Base-by-base conservation (phyloP, 163 green algal species). In the Chloroidium sp. region DNA sequence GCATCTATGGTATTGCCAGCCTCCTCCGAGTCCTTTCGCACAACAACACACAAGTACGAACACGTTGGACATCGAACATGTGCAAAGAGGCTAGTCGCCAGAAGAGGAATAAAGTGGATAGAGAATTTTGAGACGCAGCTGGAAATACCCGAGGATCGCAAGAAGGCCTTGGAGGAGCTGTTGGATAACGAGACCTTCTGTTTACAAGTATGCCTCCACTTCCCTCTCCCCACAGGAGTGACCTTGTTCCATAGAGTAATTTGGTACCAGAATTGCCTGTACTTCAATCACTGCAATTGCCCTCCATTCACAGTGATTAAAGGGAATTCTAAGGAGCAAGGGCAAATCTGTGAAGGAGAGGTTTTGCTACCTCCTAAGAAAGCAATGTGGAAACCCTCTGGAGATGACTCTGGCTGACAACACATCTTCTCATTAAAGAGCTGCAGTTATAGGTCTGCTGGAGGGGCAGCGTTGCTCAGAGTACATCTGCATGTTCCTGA, bases 61-160 rank as follows among this genome's bases (percentile, higher is more conserved):
- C 36, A 36, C 36, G 36, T 36, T 36, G 36, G 36, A 36, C 36
- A 36, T 36, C 36, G 36, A 36, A 36, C 36, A 36, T 36, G 36
- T 36, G 36, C 36, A 36, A 36, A 36, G 36, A 36, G 36, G 36
- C 36, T 36, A 36, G 36, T 36, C 36, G 36, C 36, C 36, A 36
- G 36, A 36, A 36, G 36, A 36, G 64, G 64, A 10, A 72, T 72
- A 72, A 72, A 72, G 64, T 10, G 6, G 64, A 78, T 88, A n/a
- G 83, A 90, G 68, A 82, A 57, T 61, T 89, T 89, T 79, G 86
- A 89, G 61, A 75, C 68, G 1, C 67, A 10, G 6, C 89, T 90
- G 69, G 75, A 86, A 60, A 76, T 90, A 2, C 62, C 80, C 1
- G 69, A 85, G 8, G 85, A 83, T 4, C 57, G 69, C 57, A 76